Percentiles rank a stretch among this genome's conserved stretches.
phyloP scores from a whole-genome alignment of 208 protist species.

The Vickermania ingenoplastis region DNA sequence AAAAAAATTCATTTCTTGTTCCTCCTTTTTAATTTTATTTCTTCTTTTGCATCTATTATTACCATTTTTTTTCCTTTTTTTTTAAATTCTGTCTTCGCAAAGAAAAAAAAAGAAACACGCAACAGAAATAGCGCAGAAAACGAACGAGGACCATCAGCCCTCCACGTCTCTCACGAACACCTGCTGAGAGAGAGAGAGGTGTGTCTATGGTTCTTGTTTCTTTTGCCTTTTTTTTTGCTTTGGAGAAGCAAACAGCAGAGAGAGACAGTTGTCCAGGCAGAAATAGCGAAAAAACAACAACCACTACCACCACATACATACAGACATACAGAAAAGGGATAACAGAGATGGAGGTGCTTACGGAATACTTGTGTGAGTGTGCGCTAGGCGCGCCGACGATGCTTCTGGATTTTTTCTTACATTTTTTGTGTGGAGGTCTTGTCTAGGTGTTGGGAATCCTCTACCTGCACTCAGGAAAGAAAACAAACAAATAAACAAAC shows the following conservation, averaged over 20 bases:
- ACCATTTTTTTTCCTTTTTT: constrained; percentile 6
- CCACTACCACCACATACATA: not conserved
- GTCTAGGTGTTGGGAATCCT: no score
- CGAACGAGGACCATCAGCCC: constrained; percentile 6
- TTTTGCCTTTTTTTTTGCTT: constrained; percentile 11
- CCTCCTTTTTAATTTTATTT: no score
- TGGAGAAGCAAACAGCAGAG: not conserved
- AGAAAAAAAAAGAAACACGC: constrained; percentile 7
- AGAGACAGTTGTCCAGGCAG: not conserved
- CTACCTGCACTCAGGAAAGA: no score
- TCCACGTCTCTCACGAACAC: not conserved
- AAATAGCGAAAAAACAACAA: not conserved
- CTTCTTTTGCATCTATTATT: no score
- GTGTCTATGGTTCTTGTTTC: no score
- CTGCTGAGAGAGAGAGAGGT: not conserved
- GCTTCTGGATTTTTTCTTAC: no score
- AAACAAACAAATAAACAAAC: no score
- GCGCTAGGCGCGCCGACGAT: no score
- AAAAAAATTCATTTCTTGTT: no score
- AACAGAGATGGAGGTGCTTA: no score
- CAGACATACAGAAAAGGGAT: not conserved
- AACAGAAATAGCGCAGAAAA: constrained; percentile 10
- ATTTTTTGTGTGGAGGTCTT: no score
- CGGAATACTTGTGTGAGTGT: no score
- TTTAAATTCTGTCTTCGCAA: constrained; percentile 1